Percentiles rank a stretch among this genome's conserved stretches.
Evolutionary conservation across 495 filamentous ascomycete genomes (phyloP).

Genomic region (Hypoxylon rickii): DNA sequence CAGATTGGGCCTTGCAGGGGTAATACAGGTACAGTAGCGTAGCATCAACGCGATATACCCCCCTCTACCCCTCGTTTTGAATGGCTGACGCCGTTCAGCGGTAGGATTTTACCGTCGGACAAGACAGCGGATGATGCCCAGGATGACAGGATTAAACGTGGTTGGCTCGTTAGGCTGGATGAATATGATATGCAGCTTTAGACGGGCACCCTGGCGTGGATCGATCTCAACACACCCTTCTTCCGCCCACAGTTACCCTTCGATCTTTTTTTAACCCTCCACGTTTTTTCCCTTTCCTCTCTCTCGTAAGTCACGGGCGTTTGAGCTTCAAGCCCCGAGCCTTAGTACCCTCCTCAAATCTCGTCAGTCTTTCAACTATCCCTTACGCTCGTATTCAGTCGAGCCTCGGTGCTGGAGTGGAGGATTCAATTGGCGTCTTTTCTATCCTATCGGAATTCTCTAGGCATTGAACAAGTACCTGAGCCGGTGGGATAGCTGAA

Average conservation of each 20-base stretch:
- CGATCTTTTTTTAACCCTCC: constrained; percentile 3
- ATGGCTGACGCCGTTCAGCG: constrained; percentile 21
- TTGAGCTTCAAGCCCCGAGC: constrained; percentile 12
- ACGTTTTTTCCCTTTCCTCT: constrained; percentile 2
- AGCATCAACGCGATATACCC: constrained; percentile 27
- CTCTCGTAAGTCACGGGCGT: constrained; percentile 7
- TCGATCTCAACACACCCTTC: constrained; percentile 19
- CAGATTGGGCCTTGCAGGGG: constrained; percentile 24
- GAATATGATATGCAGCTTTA: constrained; percentile 30
- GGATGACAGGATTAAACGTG: constrained; percentile 26
- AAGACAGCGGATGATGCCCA: constrained; percentile 15
- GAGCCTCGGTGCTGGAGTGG: constrained; percentile 3
- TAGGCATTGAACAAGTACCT: not conserved
- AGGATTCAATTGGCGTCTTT: constrained; percentile 9
- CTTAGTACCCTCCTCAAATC: not conserved
- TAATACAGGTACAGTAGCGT: constrained; percentile 27
- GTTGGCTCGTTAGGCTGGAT: constrained; percentile 14
- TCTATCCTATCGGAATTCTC: not conserved
- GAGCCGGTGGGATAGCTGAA: constrained; percentile 3
- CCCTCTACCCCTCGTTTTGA: constrained; percentile 21
- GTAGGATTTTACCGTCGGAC: constrained; percentile 27
- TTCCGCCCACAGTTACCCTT: constrained; percentile 8
- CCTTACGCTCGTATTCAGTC: not conserved
- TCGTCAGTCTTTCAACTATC: not conserved
- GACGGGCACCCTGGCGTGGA: constrained; percentile 14